Percentiles rank a stretch among this genome's conserved stretches.
Evolutionary conservation across 345 rosid species (phyloP).

Genomic region (rapeseed (Brassica napus)): DNA sequence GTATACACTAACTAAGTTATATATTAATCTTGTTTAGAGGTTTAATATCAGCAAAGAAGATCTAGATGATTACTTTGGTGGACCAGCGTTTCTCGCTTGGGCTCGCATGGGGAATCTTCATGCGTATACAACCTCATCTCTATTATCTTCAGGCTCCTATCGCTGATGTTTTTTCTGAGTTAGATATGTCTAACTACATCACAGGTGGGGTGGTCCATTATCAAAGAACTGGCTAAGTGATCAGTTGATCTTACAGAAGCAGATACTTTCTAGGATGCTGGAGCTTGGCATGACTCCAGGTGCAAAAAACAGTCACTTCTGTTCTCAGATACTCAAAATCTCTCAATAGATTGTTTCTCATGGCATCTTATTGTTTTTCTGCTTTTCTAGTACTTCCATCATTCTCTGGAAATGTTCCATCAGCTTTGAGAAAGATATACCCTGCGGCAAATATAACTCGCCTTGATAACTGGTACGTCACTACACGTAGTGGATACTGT

Average conservation of each 20-base stretch:
- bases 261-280: conserved; percentile 77
- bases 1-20: conserved; percentile 5
- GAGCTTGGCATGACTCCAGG: conserved; percentile 99
- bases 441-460: conserved; percentile 84
- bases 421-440: conserved; percentile 67
- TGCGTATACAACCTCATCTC: conserved; percentile 48
- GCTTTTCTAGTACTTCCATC: conserved; percentile 80
- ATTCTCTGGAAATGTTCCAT: conserved; percentile 97
- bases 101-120: conserved; percentile 99
- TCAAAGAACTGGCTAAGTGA: conserved; percentile 79
- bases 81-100: conserved; percentile 99
- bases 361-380: conserved; percentile 10
- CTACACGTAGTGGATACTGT: neutral
- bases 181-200: neutral
- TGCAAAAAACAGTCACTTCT: conserved; percentile 27
- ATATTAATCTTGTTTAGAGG: conserved; percentile 49
- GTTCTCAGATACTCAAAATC: neutral
- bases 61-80: conserved; percentile 83
- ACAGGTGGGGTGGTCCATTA: conserved; percentile 97
- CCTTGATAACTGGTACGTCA: conserved; percentile 84
- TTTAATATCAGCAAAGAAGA: conserved; percentile 68
- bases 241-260: conserved; percentile 79
- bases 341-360: conserved; percentile 3
- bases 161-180: too few relatives aligned
- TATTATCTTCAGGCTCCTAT: neutral